Base-by-base conservation (phyloP, 2,329 filamentous ascomycete species). In the Fusarium begoniae region DNA sequence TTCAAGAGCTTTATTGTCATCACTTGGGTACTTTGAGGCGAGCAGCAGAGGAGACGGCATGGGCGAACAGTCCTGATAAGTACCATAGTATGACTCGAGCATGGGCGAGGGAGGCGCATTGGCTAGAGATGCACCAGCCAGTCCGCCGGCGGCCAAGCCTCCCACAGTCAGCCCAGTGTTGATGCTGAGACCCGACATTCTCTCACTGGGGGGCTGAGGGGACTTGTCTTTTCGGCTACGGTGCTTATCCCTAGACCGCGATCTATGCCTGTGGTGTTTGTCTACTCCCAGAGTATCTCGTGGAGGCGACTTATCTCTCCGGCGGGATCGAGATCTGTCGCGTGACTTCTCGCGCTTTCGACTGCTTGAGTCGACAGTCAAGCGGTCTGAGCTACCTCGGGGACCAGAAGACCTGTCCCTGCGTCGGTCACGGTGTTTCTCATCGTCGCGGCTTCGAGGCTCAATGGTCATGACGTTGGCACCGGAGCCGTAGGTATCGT, bases 21-120 rank as follows among this genome's bases (percentile, higher is more conserved):
- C 86, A 41, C 88, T 85, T 37, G 86, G 82, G 54, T 74, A 63
- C 24, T 85, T 79, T 2, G 85, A 83, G 6, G 90, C 82, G 8
- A 90, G 79, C 77, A 91, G 86, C 30, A 95, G 85, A 2, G 95
- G 94, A 1, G 95, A 95, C 0, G 95, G 95, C 94, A 98, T 98
- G 0, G 96, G 95, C 1, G 95, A 98, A 77, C 97, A 93, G 66
- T 94, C 94, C 82, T 98, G 96, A 78, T 97, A 98, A 2, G 95
- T 98, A 44, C 96, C 96, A 71, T 92, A 93, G 83, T 98, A 98
- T 2, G 96, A 92, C 83, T 98, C 96, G 5, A 98, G 89, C 56
- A 98, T 86, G 2, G 96, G 96, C 71, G 94, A 98, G 2, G 90
- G 90, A 0, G 95, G 94, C 4, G 94, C 88, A 28, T 85, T 84